Evolutionary conservation across 2,329 filamentous ascomycete species (phyloP), one percentile per base, ranked within the genome.

Genomic region (Fusarium domesticum): DNA sequence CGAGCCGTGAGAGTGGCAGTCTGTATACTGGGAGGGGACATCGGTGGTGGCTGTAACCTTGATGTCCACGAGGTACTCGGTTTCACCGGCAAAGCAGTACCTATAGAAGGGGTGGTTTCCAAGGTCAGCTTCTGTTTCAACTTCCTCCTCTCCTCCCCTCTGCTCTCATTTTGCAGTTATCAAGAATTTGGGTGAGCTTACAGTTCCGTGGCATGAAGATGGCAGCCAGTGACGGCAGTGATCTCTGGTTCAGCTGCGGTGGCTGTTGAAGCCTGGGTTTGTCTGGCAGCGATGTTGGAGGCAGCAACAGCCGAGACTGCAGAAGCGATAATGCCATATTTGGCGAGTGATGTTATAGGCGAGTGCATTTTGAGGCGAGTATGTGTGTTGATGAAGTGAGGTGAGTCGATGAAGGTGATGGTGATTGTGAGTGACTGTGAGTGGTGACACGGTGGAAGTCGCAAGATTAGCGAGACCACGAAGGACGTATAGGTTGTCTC

Each of bases 21-120:
- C 79, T 0, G 82, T 86, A 57, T 81, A 87, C 40, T 76, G 67
- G 0, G 81, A 69, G 1, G 84, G 81, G 15, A 81, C 64, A 37
- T 76, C 74, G 35, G 73, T 72, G 2, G 76, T 81, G 15, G 72
- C 73, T 4, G 78, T 85, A 3, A 71, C 68, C 6, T 75, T 73
- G 3, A 71, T 66, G 38, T 69, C 66, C 17, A 75, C 66, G 28
- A 65, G 52, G 42, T 71, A 76, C 56, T 75, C 72, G 0, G 64
- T 64, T 8, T 64, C 59, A 35, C 66, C 69, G 31, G 65, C 69
- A 53, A 75, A 64, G 53, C 75, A 78, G 50, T 64, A 70, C 12
- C 73, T 76, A 44, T 18, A 14, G 25, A 36, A 25, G 12, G 20
- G 20, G 11, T 14, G 23, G 30, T 25, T 43, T 20, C 15, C 10